These are phyloP conservation scores for Boletus coccyginus DNA, from an alignment of 768 basidiomycete species.

Conservation along the genomic window DNA sequence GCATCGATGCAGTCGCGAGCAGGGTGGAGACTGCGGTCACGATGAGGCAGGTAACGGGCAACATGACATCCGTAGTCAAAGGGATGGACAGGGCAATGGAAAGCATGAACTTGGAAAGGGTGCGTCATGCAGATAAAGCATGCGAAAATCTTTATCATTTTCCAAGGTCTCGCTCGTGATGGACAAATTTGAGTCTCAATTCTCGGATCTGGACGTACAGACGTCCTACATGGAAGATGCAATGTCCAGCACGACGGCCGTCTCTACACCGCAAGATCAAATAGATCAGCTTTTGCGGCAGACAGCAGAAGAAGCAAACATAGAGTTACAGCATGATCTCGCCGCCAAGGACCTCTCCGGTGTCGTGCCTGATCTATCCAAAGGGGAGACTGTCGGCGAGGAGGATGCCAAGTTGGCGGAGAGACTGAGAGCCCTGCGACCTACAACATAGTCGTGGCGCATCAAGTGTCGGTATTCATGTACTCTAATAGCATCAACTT, in stretches of 20 bases:
- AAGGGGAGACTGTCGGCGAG: slow-evolving; percentile 58
- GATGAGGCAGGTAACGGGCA: slow-evolving; percentile 94
- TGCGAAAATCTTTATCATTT: background rate
- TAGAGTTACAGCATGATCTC: slow-evolving; percentile 91
- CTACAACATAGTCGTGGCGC: slow-evolving; percentile 48
- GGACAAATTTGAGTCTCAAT: slow-evolving; percentile 98
- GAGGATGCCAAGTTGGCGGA: slow-evolving; percentile 84
- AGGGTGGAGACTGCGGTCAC: slow-evolving; percentile 98
- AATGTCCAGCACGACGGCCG: slow-evolving; percentile 90
- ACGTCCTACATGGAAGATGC: slow-evolving; percentile 98
- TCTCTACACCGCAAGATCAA: slow-evolving; percentile 95
- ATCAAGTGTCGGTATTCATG: slow-evolving; percentile 1
- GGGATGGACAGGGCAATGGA: slow-evolving; percentile 99
- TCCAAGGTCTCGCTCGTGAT: slow-evolving; percentile 92
- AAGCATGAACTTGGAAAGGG: slow-evolving; percentile 96
- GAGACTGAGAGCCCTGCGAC: slow-evolving; percentile 82
- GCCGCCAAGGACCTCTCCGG: slow-evolving; percentile 56
- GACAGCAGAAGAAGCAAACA: slow-evolving; percentile 95
- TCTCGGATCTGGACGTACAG: slow-evolving; percentile 96
- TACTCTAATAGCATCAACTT: slow-evolving; percentile 4
- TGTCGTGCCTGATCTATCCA: slow-evolving; percentile 54
- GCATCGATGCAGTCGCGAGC: slow-evolving; percentile 96
- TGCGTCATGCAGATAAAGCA: slow-evolving; percentile 36
- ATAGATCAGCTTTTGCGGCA: slow-evolving; percentile 89
- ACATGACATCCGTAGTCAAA: slow-evolving; percentile 93